Evolutionary conservation across 1,284 basidiomycete genomes (phyloP), one percentile per base, ranked within the genome.

Genomic region (Earliella scabrosa): DNA sequence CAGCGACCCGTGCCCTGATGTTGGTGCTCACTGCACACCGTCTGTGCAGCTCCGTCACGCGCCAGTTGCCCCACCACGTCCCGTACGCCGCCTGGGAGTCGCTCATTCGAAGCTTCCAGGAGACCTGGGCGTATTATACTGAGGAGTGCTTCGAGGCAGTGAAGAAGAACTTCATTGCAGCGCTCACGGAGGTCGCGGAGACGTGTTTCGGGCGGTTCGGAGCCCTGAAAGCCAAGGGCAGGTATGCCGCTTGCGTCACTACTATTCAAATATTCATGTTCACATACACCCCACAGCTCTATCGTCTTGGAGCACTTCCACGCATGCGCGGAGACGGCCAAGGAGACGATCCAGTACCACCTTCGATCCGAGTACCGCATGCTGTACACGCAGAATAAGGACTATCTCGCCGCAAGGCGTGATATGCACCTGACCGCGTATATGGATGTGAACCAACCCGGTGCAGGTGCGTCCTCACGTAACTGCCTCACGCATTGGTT

Each of bases 31-130:
- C 14, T 39, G 11, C 8, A 2, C 9, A 36, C 32, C 16, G 23
- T 27, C 32, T 38, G 36, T 4, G n/a, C 52, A 84, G 82, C 2
- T 76, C 76, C 16, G 73, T 74, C 14, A 72, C 71, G 6, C 82
- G 82, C 76, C 82, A 85, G 50, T 73, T 85, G 6, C 82, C 81
- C 0, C 72, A 75, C 11, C 76, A 82, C 44, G 71, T 82, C 18
- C 82, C 82, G 0, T 85, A 79, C 41, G 75, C 78, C 20, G 82
- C 79, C 1, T 81, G 78, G 48, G 71, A 70, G n/a, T 67, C 60
- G 5, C 72, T 85, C 39, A 77, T 84, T 13, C 58, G 64, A 2
- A 66, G 66, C 10, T 79, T 75, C 53, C 76, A 77, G 18, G 41
- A 50, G 2, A 51, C 73, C 1, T 85, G 82, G 83, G 52, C 64